phyloP scores from a whole-genome alignment of 2,329 filamentous ascomycete genomes.

The Fusarium graminum region DNA sequence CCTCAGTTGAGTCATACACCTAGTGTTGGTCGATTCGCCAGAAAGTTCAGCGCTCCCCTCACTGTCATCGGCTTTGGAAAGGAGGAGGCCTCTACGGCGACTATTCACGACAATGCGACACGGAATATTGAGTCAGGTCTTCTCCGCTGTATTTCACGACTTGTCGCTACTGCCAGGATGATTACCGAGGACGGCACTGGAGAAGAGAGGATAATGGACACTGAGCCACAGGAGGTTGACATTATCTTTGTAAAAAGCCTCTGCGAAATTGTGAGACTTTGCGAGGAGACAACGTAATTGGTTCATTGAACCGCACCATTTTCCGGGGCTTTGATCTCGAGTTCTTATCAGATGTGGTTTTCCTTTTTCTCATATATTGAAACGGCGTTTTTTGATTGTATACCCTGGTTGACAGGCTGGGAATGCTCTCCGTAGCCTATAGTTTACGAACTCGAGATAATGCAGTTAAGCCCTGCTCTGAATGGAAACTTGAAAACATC shows the following conservation, averaged over 20 bases:
- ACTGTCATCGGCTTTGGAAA: slow-evolving; percentile 45
- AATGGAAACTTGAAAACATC: slow-evolving; percentile 20
- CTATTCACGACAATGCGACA: slow-evolving; percentile 53
- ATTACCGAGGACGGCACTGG: slow-evolving; percentile 50
- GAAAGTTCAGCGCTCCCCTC: slow-evolving; percentile 48
- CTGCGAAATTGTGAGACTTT: slow-evolving; percentile 59
- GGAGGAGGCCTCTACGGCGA: slow-evolving; percentile 45
- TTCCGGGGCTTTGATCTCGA: slow-evolving; percentile 2
- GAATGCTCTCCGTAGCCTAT: slow-evolving; percentile 14
- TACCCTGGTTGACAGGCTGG: slow-evolving; percentile 45
- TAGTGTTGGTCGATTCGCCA: slow-evolving; percentile 43
- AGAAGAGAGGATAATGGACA: slow-evolving; percentile 51
- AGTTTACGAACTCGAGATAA: slow-evolving; percentile 25
- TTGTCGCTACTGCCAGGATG: slow-evolving; percentile 63
- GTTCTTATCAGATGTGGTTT: slow-evolving; percentile 4
- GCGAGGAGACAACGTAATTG: slow-evolving; percentile 49
- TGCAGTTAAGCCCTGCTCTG: slow-evolving; percentile 36
- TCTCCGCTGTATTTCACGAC: slow-evolving; percentile 62
- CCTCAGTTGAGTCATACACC: slow-evolving; percentile 36
- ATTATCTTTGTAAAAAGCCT: slow-evolving; percentile 57
- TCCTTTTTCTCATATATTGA: slow-evolving; percentile 8
- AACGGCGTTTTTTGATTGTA: slow-evolving; percentile 38
- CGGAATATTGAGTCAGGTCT: slow-evolving; percentile 64
- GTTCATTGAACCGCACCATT: neutral
- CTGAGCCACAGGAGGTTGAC: slow-evolving; percentile 53